Conservation (phyloP, 1,139 yeast species). For the Hansenula sp. region DNA sequence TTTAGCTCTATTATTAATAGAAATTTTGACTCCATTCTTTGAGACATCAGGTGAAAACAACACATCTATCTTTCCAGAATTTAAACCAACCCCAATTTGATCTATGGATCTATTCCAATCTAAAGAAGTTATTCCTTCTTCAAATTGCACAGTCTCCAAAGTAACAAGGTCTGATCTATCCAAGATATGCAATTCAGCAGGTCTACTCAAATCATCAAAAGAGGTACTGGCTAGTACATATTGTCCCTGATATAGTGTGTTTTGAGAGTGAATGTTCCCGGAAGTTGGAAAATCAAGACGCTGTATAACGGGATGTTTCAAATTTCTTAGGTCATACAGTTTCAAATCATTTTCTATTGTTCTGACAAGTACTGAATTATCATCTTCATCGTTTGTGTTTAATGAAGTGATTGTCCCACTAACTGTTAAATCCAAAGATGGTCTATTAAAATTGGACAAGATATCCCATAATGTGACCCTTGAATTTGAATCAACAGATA, state of each 20-base stretch:
- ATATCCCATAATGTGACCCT: constrained; percentile 16
- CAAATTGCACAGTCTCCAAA: constrained; percentile 20
- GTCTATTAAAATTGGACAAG: constrained; percentile 8
- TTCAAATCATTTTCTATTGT: constrained; percentile 19
- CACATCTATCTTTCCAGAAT: constrained; percentile 26
- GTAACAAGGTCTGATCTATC: constrained; percentile 32
- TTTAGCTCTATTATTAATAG: constrained; percentile 31
- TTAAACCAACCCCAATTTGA: constrained; percentile 33
- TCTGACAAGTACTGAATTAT: constrained; percentile 9
- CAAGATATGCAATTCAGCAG: constrained; percentile 27
- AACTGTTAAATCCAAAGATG: constrained; percentile 2
- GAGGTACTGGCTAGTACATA: constrained; percentile 23
- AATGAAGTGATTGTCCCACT: constrained; percentile 1
- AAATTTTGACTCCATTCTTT: constrained; percentile 29
- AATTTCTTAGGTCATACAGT: constrained; percentile 33
- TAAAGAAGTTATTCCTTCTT: constrained; percentile 20
- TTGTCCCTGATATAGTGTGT: constrained; percentile 13
- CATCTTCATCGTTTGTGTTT: constrained; percentile 3
- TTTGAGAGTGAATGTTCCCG: constrained; percentile 4
- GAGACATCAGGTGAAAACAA: constrained; percentile 33
- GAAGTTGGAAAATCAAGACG: constrained; percentile 19
- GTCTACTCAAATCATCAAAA: constrained; percentile 24
- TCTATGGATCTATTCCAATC: constrained; percentile 28
- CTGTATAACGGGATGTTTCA: constrained; percentile 28
- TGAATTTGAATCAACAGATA: constrained; percentile 8